Evolutionary conservation across 495 filamentous ascomycete species (phyloP), one percentile per base, ranked within the genome.

Genomic region (Cladorrhinum samala): DNA sequence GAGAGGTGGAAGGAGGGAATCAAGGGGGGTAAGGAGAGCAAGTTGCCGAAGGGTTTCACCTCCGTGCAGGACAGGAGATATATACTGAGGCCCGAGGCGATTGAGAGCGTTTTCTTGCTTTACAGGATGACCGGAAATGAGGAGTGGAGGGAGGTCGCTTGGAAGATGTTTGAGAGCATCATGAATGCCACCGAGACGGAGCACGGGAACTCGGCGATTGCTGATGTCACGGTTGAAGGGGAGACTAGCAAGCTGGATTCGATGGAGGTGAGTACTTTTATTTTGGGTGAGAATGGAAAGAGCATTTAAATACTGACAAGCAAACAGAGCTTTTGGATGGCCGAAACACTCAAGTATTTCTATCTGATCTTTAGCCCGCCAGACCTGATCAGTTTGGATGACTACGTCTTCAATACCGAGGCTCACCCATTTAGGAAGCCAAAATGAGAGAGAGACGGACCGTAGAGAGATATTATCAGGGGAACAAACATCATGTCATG

Each of bases 381-480:
- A 0, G 74, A 80, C 49, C 57, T 83, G 37, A 71, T 90, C 17
- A 86, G 79, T 65, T 68, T 93, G 58, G 83, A 88, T 55, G 74
- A 88, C 13, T 79, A 86, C 43, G 85, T 95, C 1, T 81, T 93
- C 50, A 95, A 92, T 62, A 94, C 88, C 0, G 89, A 93, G 70
- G 89, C 87, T 2, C 89, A 93, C 67, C 81, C 85, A 1, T 77
- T 95, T 33, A 33, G 27, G 27, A 33, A 11, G 27, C 27, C 27
- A 11, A 33, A 11, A 11, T 33, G 6, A 33, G 27, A 33, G 27
- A 33, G 27, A 33, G 27, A 33, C n/a, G n/a, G n/a, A n/a, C n/a
- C n/a, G n/a, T n/a, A n/a, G n/a, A n/a, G n/a, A n/a, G n/a, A n/a
- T n/a, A n/a, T n/a, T n/a, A n/a, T n/a, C n/a, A n/a, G n/a, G n/a